These are phyloP conservation scores for Cynara cardunculus DNA, from an alignment of 129 eudicot genomes.

Conservation along the genomic window DNA sequence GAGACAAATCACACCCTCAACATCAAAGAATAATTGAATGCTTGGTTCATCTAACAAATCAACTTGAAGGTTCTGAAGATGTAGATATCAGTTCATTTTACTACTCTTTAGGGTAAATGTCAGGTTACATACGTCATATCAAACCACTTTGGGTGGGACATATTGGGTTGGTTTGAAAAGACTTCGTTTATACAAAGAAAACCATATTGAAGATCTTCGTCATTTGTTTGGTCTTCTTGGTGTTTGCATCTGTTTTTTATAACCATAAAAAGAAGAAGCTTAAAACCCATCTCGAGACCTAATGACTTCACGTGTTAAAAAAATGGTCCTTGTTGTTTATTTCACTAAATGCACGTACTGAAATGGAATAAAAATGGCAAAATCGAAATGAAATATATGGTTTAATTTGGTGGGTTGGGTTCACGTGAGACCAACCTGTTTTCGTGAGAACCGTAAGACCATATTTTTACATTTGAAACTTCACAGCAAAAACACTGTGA, in stretches of 20 bases:
- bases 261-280: constrained; percentile 8
- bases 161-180: not conserved
- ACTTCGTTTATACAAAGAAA: not conserved
- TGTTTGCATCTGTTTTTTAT: no score
- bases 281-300: constrained; percentile 5
- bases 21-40: constrained; percentile 38
- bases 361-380: constrained; percentile 2
- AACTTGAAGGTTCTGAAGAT: constrained; percentile 34
- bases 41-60: constrained; percentile 34
- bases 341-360: not conserved
- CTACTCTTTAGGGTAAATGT: not conserved
- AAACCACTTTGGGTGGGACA: not conserved
- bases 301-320: not conserved
- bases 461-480: no score
- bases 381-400: not conserved
- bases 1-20: constrained; percentile 53
- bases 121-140: not conserved
- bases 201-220: not conserved
- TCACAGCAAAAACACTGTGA: no score
- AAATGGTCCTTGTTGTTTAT: not conserved
- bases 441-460: no score
- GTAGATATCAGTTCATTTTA: not conserved
- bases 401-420: constrained; percentile 7
- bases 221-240: not conserved
- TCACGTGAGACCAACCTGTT: no score